Evolutionary conservation across 768 basidiomycete genomes (phyloP), one percentile per base, ranked within the genome.

Genomic region (Pisolithus tinctorius): DNA sequence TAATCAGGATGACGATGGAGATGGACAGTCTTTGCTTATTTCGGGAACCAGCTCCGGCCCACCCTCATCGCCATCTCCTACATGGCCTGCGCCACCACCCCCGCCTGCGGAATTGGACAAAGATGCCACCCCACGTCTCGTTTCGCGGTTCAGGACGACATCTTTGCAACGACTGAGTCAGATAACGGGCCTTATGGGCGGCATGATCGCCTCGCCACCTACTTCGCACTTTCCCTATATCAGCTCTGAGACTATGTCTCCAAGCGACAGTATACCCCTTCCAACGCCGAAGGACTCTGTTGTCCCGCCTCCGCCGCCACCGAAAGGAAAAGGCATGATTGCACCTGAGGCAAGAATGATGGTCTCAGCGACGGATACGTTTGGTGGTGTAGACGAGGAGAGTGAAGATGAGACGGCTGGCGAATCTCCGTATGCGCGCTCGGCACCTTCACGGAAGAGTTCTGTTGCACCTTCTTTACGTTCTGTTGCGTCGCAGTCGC

Each of bases 131-230:
- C 60, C 66, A 4, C 62, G 55, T 34, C 67, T 59, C 26, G 26
- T 60, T 10, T 60, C 67, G 34, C 54, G 65, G 47, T 62, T 66
- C 30, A 62, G 64, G 31, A 56, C 62, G 34, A 58, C 66, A 1
- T 69, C 68, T 0, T 54, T 68, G 6, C 62, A 57, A 7, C 66
- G 62, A 17, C 51, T 66, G 45, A 57, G 47, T 29, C 64, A 63
- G 4, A 45, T 63, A 34, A 53, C 56, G 14, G 20, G 45, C 17
- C 8, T 36, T 46, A 25, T 36, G 54, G 38, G 34, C 11, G n/a
- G 50, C 9, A 7, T 47, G 2, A 6, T 41, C 69, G 68, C 74
- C 4, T 80, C 81, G 6, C 80, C 81, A 6, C 65, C 74, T 36
- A 74, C 74, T 51, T 75, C 76, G 11, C 71, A 73, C 30, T 81